Conservation (phyloP, 1,139 yeast genomes). For the Pichia sp. region DNA sequence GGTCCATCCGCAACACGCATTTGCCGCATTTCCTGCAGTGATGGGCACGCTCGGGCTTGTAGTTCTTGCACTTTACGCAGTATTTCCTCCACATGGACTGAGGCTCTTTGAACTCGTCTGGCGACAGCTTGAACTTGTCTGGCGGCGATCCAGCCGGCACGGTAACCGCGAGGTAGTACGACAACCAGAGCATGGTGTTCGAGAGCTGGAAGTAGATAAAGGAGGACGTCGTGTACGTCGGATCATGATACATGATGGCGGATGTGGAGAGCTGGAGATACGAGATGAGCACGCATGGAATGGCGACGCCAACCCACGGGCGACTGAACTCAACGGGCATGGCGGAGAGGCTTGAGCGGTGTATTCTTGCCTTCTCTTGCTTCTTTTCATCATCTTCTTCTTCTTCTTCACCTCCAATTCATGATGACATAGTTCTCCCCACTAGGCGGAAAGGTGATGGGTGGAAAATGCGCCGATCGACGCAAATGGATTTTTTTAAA, state of each 20-base stretch:
- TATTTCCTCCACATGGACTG: conserved; percentile 46
- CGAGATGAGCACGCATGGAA: conserved; percentile 63
- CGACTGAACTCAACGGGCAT: conserved; percentile 43
- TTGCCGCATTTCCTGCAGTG: conserved; percentile 63
- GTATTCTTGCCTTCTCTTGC: too few relatives aligned
- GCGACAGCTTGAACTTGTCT: conserved; percentile 34
- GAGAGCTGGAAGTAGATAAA: conserved; percentile 50
- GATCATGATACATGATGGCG: conserved; percentile 47
- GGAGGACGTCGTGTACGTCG: conserved; percentile 21
- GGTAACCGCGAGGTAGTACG: conserved; percentile 57
- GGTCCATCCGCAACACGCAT: conserved; percentile 80
- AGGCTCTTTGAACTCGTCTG: conserved; percentile 26
- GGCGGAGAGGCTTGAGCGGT: neutral
- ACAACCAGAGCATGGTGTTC: conserved; percentile 62
- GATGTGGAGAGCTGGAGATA: conserved; percentile 64
- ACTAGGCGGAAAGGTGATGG: too few relatives aligned
- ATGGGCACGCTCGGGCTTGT: conserved; percentile 75
- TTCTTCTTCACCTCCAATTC: too few relatives aligned
- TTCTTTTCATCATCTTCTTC: too few relatives aligned
- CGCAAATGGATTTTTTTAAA: too few relatives aligned
- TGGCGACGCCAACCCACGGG: conserved; percentile 57
- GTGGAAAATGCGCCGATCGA: too few relatives aligned
- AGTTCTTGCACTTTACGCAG: conserved; percentile 60
- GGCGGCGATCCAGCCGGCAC: conserved; percentile 61
- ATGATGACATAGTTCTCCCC: too few relatives aligned